Evolutionary conservation across 148 eudicot genomes (phyloP).

Genomic region (Agrostemma githago): DNA sequence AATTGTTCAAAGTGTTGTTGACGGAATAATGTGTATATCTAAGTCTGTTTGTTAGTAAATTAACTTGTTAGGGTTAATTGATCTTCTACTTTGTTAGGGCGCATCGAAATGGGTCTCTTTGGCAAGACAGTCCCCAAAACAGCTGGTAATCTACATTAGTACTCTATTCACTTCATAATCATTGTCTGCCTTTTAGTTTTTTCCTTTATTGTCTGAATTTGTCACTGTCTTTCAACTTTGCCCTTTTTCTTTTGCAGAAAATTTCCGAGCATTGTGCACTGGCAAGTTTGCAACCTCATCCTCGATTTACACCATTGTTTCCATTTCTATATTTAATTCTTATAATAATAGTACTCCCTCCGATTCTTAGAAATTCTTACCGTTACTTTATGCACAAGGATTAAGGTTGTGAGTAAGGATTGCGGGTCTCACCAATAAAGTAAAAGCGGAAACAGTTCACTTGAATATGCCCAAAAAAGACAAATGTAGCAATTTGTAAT

Average conservation of each 20-base stretch:
- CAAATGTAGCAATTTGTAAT: no score
- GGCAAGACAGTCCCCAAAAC: slow-evolving; percentile 98
- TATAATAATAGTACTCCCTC: no score
- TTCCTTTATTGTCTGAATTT: background rate
- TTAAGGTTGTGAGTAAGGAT: no score
- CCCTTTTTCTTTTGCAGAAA: slow-evolving; percentile 48
- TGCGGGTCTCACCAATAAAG: no score
- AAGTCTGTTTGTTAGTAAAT: background rate
- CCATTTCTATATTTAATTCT: background rate
- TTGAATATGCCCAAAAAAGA: no score
- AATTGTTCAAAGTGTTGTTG: background rate
- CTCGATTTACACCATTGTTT: background rate
- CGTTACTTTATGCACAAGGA: no score
- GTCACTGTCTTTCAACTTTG: slow-evolving; percentile 9
- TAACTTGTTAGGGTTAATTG: background rate
- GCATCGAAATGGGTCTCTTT: slow-evolving; percentile 90
- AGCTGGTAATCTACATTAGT: slow-evolving; percentile 47
- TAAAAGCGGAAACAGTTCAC: no score
- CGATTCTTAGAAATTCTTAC: no score
- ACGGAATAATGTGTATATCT: background rate
- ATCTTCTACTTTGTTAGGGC: slow-evolving; percentile 48
- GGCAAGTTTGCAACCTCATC: slow-evolving; percentile 37
- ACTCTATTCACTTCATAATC: background rate
- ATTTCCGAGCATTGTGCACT: slow-evolving; percentile 94
- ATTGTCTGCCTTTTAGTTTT: background rate